Evolutionary conservation across 2,329 filamentous ascomycete genomes (phyloP), one percentile per base, ranked within the genome.

Genomic region (Xylariaceae sp.): DNA sequence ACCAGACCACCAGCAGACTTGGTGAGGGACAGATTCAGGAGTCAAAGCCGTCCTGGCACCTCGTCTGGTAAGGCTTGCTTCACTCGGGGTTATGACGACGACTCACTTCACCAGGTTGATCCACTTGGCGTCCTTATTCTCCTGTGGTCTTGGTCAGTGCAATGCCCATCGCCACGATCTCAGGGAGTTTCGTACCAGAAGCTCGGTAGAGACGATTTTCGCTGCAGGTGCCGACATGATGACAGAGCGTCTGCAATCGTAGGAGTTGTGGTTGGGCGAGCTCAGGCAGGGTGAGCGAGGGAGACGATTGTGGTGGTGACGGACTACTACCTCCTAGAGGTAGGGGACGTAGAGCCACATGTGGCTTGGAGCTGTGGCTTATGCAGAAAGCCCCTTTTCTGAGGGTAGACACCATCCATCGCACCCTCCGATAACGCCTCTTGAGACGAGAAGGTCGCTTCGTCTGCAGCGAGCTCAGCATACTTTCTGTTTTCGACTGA

Each of bases 91-190:
- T 4, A 8, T 16, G 19, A 28, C 16, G 17, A 11, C 21, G 16
- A 46, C 50, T 43, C 23, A 53, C 51, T 53, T 52, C 5, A 53
- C 46, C 8, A 55, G 36, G 23, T 55, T 55, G 40, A 55, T 49
- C 51, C 51, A 55, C 22, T 47, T 47, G 11, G 51, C 50, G 35
- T 55, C 50, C 35, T 52, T 52, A 32, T 52, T 53, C 16, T 55
- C 50, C 51, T 54, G 15, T 17, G 21, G 21, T 12, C 11, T 13
- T 8, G 5, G 26, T 35, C 31, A 35, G 33, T 25, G 16, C 11
- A 10, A 22, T 29, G 13, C 8, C n/a, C 17, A 19, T 29, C 10
- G 18, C 2, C 21, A 29, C 10, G 16, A 15, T 18, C 24, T 33
- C 16, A 29, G 7, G 15, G 7, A 10, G 44, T n/a, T n/a, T n/a